Evolutionary conservation across 2,329 filamentous ascomycete species (phyloP).

Genomic region (Phaeosphaeriaceae sp.): DNA sequence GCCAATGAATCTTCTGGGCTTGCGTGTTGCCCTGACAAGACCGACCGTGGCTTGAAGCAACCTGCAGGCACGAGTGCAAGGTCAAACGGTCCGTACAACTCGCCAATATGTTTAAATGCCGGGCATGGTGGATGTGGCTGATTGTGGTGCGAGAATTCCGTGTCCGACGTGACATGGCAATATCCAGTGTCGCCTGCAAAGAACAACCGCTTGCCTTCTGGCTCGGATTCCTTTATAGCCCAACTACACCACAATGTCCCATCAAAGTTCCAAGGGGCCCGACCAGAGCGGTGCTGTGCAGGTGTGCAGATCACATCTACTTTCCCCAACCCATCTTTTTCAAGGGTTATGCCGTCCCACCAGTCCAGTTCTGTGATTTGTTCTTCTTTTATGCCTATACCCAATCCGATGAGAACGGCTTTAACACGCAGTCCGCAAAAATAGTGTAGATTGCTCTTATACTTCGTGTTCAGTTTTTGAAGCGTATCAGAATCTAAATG

Average conservation of each 20-base stretch:
- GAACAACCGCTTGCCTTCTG: constrained; percentile 47
- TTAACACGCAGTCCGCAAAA: constrained; percentile 52
- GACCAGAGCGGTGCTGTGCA: constrained; percentile 56
- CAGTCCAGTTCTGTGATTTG: constrained; percentile 58
- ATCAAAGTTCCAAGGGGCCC: constrained; percentile 49
- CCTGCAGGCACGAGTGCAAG: constrained; percentile 58
- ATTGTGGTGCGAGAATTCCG: constrained; percentile 37
- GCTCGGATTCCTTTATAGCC: constrained; percentile 44
- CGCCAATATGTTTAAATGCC: constrained; percentile 56
- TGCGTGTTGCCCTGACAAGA: constrained; percentile 55
- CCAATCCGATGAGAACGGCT: constrained; percentile 45
- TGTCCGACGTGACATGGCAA: constrained; percentile 43
- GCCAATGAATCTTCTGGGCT: constrained; percentile 56
- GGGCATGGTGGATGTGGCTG: constrained; percentile 53
- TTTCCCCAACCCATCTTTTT: constrained; percentile 42
- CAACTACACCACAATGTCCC: constrained; percentile 58
- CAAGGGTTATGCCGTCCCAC: constrained; percentile 54
- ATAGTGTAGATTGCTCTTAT: constrained; percentile 49
- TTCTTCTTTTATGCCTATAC: constrained; percentile 44
- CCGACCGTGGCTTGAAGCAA: constrained; percentile 53
- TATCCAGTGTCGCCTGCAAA: constrained; percentile 61
- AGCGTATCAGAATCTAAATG: constrained; percentile 59
- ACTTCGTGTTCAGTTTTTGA: constrained; percentile 47
- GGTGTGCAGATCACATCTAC: constrained; percentile 55
- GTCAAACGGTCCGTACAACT: constrained; percentile 56